Base-by-base conservation (phyloP, 164 flowering plant genomes). In the Vitis cinerea region DNA sequence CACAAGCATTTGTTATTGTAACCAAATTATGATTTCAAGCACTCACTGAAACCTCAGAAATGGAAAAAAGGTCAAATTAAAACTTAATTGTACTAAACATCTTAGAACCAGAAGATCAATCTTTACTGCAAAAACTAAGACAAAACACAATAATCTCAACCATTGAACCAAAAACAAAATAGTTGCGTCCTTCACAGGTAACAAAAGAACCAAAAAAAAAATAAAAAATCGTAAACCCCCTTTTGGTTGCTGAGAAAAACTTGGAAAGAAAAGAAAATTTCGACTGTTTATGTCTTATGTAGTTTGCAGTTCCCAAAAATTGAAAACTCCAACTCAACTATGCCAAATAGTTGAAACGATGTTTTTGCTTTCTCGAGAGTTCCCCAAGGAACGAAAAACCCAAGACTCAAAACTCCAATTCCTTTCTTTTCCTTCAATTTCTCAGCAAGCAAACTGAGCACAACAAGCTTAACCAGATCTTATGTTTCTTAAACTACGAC, bases 391-490 rank as follows among this genome's bases (percentile, higher is more conserved):
- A 8, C 8, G 19, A 49, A 19, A 17, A 17, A 23, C 52, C 51
- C 23, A 50, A 9, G 47, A 23, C 29, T 59, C 8, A 11, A 15
- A 15, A 13, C 17, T 55, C 44, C 30, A 51, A 3, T 47, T 62
- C 49, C 53, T 16, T 16, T 63, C 30, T 2, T 68, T 57, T 48
- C 71, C 14, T 2, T 10, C 27, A 61, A 47, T 54, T 66, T 57
- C 67, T 49, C 64, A 31, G 64, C 51, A 73, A 30, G 44, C 67
- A 54, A 72, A 66, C 30, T 10, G 27, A 44, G 0, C 29, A 16
- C 14, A 54, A 19, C 50, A 23, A 14, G 1, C 7, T 37, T 37
- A 64, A 27, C 51, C 62, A 27, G 55, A 48, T 48, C 44, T 69
- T 29, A 67, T 47, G 10, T 53, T 9, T n/a, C 66, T n/a, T 55